phyloP scores from a whole-genome alignment of 352 stramenopile species.

The Globisporangium camurandrum region DNA sequence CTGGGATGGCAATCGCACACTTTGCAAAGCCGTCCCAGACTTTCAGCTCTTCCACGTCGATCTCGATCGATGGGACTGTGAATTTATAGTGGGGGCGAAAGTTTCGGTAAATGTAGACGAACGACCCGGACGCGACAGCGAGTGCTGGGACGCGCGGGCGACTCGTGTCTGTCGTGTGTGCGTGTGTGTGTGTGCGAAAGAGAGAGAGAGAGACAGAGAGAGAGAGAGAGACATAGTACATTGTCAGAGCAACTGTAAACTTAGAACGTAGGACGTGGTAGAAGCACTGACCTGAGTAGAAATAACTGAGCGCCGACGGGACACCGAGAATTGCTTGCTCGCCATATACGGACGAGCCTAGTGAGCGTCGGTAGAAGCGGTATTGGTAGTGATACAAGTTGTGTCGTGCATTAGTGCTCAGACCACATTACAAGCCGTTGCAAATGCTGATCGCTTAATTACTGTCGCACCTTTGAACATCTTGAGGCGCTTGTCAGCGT shows the following conservation, averaged over 20 bases:
- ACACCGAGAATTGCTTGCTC: constrained; percentile 77
- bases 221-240: neutral
- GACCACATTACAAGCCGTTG: too few species aligned
- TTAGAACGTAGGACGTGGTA: too few species aligned
- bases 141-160: constrained; percentile 73
- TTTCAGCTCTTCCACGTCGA: constrained; percentile 60
- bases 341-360: constrained; percentile 64
- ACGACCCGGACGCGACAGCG: constrained; percentile 77
- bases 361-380: neutral
- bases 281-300: constrained; percentile 78
- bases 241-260: neutral
- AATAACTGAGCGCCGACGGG: constrained; percentile 61
- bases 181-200: too few species aligned
- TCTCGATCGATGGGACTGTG: constrained; percentile 69
- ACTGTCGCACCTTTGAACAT: constrained; percentile 75
- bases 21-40: constrained; percentile 65
- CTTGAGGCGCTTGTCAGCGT: constrained; percentile 75
- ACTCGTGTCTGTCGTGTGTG: constrained; percentile 29
- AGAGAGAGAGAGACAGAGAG: neutral
- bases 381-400: neutral
- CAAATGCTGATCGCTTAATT: too few species aligned
- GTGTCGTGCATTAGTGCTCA: too few species aligned
- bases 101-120: constrained; percentile 90
- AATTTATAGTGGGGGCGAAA: constrained; percentile 90
- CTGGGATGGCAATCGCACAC: constrained; percentile 60